Base-by-base conservation (phyloP, 106 monocot species). In the Dioscorea zingiberensis region DNA sequence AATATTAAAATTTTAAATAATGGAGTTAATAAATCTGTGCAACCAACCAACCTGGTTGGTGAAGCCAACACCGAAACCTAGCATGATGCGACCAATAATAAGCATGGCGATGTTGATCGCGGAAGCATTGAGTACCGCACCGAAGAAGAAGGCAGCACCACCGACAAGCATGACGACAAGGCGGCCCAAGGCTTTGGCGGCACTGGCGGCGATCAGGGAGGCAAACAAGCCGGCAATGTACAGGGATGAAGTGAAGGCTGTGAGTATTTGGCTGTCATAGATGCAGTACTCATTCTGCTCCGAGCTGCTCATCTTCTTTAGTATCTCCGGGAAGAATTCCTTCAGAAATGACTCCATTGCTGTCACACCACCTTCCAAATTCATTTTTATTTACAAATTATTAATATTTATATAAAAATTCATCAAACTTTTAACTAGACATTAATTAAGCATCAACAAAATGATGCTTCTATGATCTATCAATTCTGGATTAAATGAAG, bases 191-290 rank as follows among this genome's bases (percentile, higher is more conserved):
- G 55, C 67, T 28, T 54, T 67, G 18, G 73, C 77, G 66, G 78
- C 23, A 13, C 55, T 69, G 47, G 73, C 49, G 60, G 77, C 85
- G 19, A 64, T n/a, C 8, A 85, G 70, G 16, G 81, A 85, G 0
- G 85, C 69, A 10, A 67, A 29, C 47, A 85, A 24, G 17, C 77
- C 85, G 30, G 85, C 80, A 0, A 85, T 51, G 77, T 85, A 81
- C 29, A 85, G 24, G 15, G 81, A 85, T 17, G 77, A 85, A 10
- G 81, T 81, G 81, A 85, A 81, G 26, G 74, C 47, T 13, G 78
- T 81, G 3, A 81, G 74, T 12, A 53, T n/a, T 62, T 85, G 74
- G 54, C 74, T 85, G 74, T 85, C 67, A 62, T 74, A 85, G n/a
- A 81, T 10, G 59, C 85, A 85, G 68, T 81, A 85, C 64, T 59